Percentiles rank a stretch among this genome's conserved stretches.
Evolutionary conservation across 805 yeast species (phyloP).

Genomic region (Candida vaughaniae): DNA sequence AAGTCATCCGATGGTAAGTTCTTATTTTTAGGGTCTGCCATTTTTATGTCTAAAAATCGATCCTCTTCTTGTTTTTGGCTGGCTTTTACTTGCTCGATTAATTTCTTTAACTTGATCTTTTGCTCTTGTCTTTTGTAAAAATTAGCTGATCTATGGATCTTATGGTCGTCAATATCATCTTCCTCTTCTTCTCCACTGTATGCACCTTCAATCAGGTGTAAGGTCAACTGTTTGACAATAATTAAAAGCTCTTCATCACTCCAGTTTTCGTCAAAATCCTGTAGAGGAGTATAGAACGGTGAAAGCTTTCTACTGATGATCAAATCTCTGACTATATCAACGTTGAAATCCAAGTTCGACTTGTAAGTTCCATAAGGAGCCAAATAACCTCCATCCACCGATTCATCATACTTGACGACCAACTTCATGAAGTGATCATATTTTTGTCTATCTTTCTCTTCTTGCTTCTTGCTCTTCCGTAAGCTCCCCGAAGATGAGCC

Average conservation of each 20-base stretch:
- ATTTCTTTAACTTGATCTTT: slow-evolving; percentile 43
- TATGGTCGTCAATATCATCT: slow-evolving; percentile 65
- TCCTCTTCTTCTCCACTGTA: slow-evolving; percentile 53
- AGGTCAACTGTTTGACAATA: slow-evolving; percentile 46
- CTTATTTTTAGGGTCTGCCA: slow-evolving; percentile 11
- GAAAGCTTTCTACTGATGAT: slow-evolving; percentile 73
- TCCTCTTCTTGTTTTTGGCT: slow-evolving; percentile 35
- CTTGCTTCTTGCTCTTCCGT: slow-evolving; percentile 30
- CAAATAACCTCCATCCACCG: slow-evolving; percentile 90
- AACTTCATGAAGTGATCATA: slow-evolving; percentile 57
- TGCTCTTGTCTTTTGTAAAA: slow-evolving; percentile 49
- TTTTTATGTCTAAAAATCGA: slow-evolving; percentile 28
- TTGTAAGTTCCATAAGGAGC: slow-evolving; percentile 91
- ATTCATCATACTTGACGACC: slow-evolving; percentile 61
- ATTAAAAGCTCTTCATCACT: slow-evolving; percentile 60
- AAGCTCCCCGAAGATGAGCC: background rate
- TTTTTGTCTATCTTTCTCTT: slow-evolving; percentile 52
- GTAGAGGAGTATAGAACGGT: slow-evolving; percentile 88
- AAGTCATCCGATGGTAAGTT: slow-evolving; percentile 43
- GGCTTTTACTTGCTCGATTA: slow-evolving; percentile 29
- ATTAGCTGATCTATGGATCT: slow-evolving; percentile 48
- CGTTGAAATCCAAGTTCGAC: slow-evolving; percentile 71
- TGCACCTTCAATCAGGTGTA: slow-evolving; percentile 58
- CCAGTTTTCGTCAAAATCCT: slow-evolving; percentile 75
- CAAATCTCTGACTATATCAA: slow-evolving; percentile 66